Percentiles rank a stretch among this genome's conserved stretches.
Evolutionary conservation across 169 alveolate species (phyloP).

Genomic region (Perkinsus marinus): DNA sequence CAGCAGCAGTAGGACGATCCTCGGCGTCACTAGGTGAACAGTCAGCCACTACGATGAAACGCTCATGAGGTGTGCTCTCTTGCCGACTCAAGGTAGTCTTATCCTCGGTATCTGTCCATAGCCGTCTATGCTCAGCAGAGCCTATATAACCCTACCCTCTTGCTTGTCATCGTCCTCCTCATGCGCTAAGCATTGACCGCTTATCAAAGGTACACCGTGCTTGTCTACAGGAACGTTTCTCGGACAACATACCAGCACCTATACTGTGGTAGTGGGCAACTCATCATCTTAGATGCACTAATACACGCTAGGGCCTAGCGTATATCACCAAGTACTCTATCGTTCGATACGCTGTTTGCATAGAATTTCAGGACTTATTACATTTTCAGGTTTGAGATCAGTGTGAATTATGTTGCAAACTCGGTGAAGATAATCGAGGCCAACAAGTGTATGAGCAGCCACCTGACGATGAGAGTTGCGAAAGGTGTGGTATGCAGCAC

Average conservation of each 20-base stretch:
- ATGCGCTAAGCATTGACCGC: constrained; percentile 5
- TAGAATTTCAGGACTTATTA: constrained; percentile 34
- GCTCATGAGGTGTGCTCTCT: neutral
- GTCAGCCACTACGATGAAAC: neutral
- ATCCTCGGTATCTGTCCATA: neutral
- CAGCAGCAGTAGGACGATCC: neutral
- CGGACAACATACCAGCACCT: constrained; percentile 10
- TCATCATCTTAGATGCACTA: too few species aligned
- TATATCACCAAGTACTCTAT: too few species aligned
- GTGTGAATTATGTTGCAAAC: constrained; percentile 92
- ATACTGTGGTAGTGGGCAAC: too few species aligned
- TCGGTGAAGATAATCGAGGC: constrained; percentile 90
- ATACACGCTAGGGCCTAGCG: too few species aligned
- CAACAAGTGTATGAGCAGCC: constrained; percentile 87
- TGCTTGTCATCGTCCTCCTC: constrained; percentile 26
- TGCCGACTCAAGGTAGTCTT: neutral
- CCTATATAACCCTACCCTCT: neutral
- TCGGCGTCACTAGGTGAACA: neutral
- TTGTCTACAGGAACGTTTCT: constrained; percentile 7
- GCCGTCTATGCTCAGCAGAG: neutral
- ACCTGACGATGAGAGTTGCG: constrained; percentile 73
- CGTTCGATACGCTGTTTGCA: too few species aligned
- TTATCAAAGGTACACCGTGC: constrained; percentile 1
- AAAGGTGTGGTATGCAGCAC: neutral
- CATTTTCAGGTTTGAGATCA: constrained; percentile 98